Evolutionary conservation across 108 stramenopile species (phyloP).

Genomic region (Parmales sp.): DNA sequence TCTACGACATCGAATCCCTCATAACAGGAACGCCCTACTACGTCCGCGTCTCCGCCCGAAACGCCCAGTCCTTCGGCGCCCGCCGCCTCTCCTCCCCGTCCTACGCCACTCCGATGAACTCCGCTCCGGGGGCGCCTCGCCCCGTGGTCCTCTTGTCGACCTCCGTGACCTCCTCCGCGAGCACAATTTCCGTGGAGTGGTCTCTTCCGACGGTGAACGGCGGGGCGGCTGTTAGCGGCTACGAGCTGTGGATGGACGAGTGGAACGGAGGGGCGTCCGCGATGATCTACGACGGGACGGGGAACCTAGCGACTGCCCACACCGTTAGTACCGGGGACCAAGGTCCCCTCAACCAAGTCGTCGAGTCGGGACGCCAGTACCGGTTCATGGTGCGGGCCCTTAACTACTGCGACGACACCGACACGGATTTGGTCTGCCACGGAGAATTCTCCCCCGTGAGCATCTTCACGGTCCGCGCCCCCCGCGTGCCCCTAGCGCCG

Average conservation of each 20-base stretch:
- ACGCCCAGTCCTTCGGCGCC: conserved; percentile 47
- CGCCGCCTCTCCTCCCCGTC: conserved; percentile 25
- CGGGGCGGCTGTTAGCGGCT: conserved; percentile 60
- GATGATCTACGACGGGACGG: conserved; percentile 66
- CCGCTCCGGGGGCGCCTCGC: conserved; percentile 53
- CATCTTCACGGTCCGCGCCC: conserved; percentile 51
- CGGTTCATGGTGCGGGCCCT: conserved; percentile 68
- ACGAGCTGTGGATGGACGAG: conserved; percentile 71
- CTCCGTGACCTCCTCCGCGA: conserved; percentile 28
- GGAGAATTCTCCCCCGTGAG: conserved; percentile 50
- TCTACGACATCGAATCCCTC: conserved; percentile 36
- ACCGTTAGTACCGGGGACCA: conserved; percentile 32
- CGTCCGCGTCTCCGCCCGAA: conserved; percentile 55
- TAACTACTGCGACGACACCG: conserved; percentile 50
- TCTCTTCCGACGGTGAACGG: conserved; percentile 52
- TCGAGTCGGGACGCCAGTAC: conserved; percentile 57
- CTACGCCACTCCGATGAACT: conserved; percentile 29
- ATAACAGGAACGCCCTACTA: conserved; percentile 46
- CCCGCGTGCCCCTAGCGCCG: conserved; percentile 53
- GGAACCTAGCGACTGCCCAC: conserved; percentile 37
- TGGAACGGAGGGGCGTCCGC: conserved; percentile 58
- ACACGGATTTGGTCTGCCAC: conserved; percentile 42
- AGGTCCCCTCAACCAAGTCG: conserved; percentile 38
- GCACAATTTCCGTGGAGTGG: conserved; percentile 55
- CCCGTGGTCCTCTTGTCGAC: conserved; percentile 50